Base-by-base conservation (phyloP, 2,329 filamentous ascomycete genomes). In the Botryotinia narcissicola region DNA sequence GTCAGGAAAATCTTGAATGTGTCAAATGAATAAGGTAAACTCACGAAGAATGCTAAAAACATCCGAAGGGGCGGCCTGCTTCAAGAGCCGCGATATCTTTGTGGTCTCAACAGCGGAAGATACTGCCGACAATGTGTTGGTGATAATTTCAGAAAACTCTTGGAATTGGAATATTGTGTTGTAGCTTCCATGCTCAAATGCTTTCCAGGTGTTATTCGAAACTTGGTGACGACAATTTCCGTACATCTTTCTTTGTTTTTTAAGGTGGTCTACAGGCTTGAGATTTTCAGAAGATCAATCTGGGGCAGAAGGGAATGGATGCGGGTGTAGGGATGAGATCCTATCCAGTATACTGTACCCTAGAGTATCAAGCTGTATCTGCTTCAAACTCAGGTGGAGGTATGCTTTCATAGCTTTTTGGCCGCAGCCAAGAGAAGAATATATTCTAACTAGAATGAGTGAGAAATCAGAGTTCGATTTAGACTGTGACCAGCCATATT, bases 331-430 rank as follows among this genome's bases (percentile, higher is more conserved):
- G 10, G 79, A 80, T 14, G 82, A 83, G 59, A 84, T 81, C 57
- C 83, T 78, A 66, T 83, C 82, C 57, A 83, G 79, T 1, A 83
- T 71, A 37, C 78, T 80, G 68, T 83, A 82, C 10, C 82, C 80
- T 67, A 84, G 72, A 3, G 83, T 84, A 74, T 83, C 82, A 48
- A 81, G 78, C 74, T 84, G 83, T 57, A 84, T 80, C 73, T 83
- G 81, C 71, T 84, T 84, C 68, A 83, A 78, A 60, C 78, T 78
- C 35, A 84, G 76, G 59, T 80, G 79, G 60, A 81, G 77, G 69
- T 83, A 84, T 62, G 80, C 77, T 70, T 80, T 78, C 78, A 82
- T 79, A 32, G 83, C 83, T 37, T 82, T 77, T 12, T 80, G 81
- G 16, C 80, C 80, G 73, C 81, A 81, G 8, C 83, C 83, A 40